Evolutionary conservation across 768 basidiomycete species (phyloP).

Genomic region (Mycena vulgaris): DNA sequence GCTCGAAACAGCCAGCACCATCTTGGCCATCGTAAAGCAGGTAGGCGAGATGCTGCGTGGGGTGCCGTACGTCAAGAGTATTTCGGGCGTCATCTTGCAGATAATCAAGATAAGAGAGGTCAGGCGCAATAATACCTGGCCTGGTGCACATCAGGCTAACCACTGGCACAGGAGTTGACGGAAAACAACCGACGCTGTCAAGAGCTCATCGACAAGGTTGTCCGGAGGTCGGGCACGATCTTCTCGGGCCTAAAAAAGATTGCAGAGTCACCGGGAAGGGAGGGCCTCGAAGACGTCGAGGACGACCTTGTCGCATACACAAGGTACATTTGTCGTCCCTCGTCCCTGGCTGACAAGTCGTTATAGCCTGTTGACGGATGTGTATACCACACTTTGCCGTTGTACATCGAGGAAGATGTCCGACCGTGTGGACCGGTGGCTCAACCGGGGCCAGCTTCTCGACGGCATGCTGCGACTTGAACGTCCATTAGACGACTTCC

Average conservation of each 20-base stretch:
- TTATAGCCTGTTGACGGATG: slow-evolving; percentile 22
- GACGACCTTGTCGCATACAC: slow-evolving; percentile 32
- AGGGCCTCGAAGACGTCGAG: slow-evolving; percentile 34
- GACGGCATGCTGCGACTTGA: slow-evolving; percentile 38
- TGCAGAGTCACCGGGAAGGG: slow-evolving; percentile 18
- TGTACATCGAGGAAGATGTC: slow-evolving; percentile 33
- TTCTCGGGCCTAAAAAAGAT: slow-evolving; percentile 31
- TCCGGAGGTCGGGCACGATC: slow-evolving; percentile 34
- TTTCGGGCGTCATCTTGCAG: slow-evolving; percentile 32
- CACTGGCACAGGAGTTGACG: slow-evolving; percentile 27
- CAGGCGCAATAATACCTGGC: slow-evolving; percentile 18
- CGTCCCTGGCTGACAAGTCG: neutral
- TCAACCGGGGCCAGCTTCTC: slow-evolving; percentile 33
- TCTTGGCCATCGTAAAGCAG: slow-evolving; percentile 29
- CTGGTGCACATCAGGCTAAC: slow-evolving; percentile 10
- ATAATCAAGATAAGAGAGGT: slow-evolving; percentile 39
- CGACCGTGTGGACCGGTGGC: slow-evolving; percentile 31
- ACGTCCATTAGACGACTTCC: slow-evolving; percentile 37
- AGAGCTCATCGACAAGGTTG: slow-evolving; percentile 37
- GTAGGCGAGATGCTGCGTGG: slow-evolving; percentile 32
- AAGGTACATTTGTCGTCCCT: neutral
- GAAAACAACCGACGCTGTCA: slow-evolving; percentile 36
- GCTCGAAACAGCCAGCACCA: slow-evolving; percentile 24
- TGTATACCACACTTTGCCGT: slow-evolving; percentile 24
- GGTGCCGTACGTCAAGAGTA: slow-evolving; percentile 32